A percentile compares a stretch with the other conserved stretches of the same genome.
These are phyloP conservation scores for Xylaria sp. DNA, from an alignment of 2,329 filamentous ascomycete genomes.

Conservation along the genomic window DNA sequence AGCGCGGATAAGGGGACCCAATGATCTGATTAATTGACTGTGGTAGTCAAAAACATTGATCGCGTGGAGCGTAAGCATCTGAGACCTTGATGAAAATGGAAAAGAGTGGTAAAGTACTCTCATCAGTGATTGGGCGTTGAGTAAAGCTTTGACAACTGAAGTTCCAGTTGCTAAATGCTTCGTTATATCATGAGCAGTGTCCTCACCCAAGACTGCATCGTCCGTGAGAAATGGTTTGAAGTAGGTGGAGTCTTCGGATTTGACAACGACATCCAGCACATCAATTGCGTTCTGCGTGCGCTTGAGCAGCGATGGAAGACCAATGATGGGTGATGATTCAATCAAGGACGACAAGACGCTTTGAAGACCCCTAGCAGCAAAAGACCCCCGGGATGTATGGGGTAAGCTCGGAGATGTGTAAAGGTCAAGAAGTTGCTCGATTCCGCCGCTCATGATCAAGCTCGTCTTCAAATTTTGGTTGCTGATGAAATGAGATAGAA, in stretches of 20 bases:
- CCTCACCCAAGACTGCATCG: slow-evolving; percentile 43
- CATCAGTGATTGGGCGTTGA: slow-evolving; percentile 77
- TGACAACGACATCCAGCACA: slow-evolving; percentile 68
- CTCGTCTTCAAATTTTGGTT: slow-evolving; percentile 74
- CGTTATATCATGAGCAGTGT: slow-evolving; percentile 41
- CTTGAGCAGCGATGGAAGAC: slow-evolving; percentile 79
- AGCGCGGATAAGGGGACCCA: slow-evolving; percentile 79
- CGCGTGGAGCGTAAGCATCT: slow-evolving; percentile 69
- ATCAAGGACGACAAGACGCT: slow-evolving; percentile 78
- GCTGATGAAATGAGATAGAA: slow-evolving; percentile 75
- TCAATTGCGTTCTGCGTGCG: slow-evolving; percentile 74
- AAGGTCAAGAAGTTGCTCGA: slow-evolving; percentile 84
- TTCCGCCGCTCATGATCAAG: slow-evolving; percentile 79
- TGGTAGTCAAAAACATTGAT: slow-evolving; percentile 89
- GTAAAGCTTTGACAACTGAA: slow-evolving; percentile 75
- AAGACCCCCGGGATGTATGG: slow-evolving; percentile 70
- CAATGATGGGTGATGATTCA: slow-evolving; percentile 79
- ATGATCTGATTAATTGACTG: slow-evolving; percentile 70
- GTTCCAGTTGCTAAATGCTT: slow-evolving; percentile 69
- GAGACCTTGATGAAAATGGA: slow-evolving; percentile 69
- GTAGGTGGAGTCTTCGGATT: slow-evolving; percentile 60
- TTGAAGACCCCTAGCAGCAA: slow-evolving; percentile 72
- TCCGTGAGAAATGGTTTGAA: slow-evolving; percentile 69
- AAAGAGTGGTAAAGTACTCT: slow-evolving; percentile 78
- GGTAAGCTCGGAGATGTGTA: slow-evolving; percentile 82